Conservation (phyloP, 192 early-diverging fungal genomes). For the Pecoramyces ruminantium region DNA sequence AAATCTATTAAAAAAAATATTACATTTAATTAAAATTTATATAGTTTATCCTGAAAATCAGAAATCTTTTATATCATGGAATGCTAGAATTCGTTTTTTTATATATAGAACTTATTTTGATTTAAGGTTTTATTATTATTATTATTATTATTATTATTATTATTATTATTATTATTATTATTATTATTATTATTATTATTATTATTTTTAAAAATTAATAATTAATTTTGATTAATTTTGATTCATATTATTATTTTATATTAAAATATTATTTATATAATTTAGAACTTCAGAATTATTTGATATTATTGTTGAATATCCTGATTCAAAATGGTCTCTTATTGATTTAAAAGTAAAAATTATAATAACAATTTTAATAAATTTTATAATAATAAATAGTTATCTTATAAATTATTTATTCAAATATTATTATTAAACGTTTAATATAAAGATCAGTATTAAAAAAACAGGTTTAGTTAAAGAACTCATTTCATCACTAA, state of each 20-base stretch:
- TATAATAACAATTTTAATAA: background rate
- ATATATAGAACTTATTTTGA: background rate
- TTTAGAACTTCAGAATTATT: constrained; percentile 30
- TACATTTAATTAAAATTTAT: no score
- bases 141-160: no score
- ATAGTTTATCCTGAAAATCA: background rate
- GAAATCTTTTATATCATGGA: background rate
- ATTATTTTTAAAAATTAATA: no score
- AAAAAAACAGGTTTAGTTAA: background rate
- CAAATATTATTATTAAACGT: no score
- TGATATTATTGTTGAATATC: constrained; percentile 55
- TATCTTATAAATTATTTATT: no score
- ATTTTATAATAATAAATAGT: no score
- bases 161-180: no score
- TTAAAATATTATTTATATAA: no score
- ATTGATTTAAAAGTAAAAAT: constrained; percentile 36
- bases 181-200: no score
- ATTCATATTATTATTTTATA: no score
- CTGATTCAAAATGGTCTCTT: constrained; percentile 38
- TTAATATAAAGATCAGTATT: background rate
- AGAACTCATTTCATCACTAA: background rate
- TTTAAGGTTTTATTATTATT: background rate
- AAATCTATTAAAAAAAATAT: no score
- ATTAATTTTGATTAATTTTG: no score
- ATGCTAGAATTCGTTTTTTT: background rate